Evolutionary conservation across 2,329 filamentous ascomycete species (phyloP).

Genomic region (Microsporum audouinii): DNA sequence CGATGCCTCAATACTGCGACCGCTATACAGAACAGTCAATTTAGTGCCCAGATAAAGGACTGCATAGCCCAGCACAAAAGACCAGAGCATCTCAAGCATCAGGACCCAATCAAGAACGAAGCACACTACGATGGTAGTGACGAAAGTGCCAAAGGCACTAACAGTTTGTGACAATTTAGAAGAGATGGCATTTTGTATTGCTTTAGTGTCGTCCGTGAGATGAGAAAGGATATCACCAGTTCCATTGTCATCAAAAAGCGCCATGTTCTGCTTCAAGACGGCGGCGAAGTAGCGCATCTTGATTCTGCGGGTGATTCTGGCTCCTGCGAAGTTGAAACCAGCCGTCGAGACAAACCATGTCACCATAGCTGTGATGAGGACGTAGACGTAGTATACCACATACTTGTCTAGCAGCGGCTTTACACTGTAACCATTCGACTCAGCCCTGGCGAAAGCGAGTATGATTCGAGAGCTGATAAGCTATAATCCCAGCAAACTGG

Average conservation of each 20-base stretch:
- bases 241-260: conserved; percentile 72
- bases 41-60: neutral
- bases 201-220: conserved; percentile 73
- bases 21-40: neutral
- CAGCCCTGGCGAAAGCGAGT: neutral
- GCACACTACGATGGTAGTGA: neutral
- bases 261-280: conserved; percentile 69
- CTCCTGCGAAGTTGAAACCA: conserved; percentile 67
- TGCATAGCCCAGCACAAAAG: neutral
- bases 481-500: neutral
- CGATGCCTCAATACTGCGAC: neutral
- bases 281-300: conserved; percentile 63
- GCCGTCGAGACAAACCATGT: conserved; percentile 64
- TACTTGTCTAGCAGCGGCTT: neutral
- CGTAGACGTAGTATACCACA: conserved; percentile 59
- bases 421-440: neutral
- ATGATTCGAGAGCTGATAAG: neutral
- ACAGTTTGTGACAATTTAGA: conserved; percentile 59
- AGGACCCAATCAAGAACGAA: neutral
- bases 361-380: conserved; percentile 60
- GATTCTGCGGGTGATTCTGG: conserved; percentile 58
- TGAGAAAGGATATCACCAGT: conserved; percentile 75
- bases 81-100: neutral
- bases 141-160: neutral
- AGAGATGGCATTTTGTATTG: conserved; percentile 75